These are phyloP conservation scores for Choanephora cucurbitarum DNA, from an alignment of 371 early-diverging fungal genomes.

Conservation along the genomic window DNA sequence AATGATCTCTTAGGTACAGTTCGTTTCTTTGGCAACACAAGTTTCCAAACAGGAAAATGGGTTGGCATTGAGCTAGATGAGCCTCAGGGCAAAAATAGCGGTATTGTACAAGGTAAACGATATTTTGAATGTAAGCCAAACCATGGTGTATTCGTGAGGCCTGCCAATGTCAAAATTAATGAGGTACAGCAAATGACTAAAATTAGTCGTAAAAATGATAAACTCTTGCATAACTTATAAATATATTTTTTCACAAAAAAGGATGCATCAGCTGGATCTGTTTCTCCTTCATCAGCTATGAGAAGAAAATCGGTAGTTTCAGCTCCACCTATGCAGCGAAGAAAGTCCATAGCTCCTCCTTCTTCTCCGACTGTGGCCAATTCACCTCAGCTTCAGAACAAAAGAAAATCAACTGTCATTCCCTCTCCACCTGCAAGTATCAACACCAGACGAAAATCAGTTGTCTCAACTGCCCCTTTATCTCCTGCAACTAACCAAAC, in stretches of 20 bases:
- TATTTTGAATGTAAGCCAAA: constrained; percentile 74
- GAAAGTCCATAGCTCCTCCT: constrained; percentile 18
- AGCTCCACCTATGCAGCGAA: neutral
- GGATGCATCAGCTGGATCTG: constrained; percentile 1
- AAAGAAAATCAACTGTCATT: constrained; percentile 20
- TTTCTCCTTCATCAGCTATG: neutral
- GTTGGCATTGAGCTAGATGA: constrained; percentile 71
- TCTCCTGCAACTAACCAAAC: neutral
- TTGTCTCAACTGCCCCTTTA: constrained; percentile 1
- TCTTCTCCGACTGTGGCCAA: constrained; percentile 17
- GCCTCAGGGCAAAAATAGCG: constrained; percentile 72
- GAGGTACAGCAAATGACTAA: neutral
- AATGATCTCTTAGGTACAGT: constrained; percentile 56
- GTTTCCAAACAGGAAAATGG: constrained; percentile 73
- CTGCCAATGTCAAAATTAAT: constrained; percentile 57
- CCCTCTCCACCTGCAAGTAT: constrained; percentile 3
- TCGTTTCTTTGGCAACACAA: constrained; percentile 62
- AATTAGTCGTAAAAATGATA: neutral
- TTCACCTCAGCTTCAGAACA: constrained; percentile 11
- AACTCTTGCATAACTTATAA: neutral
- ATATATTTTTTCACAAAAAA: neutral
- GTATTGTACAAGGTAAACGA: constrained; percentile 66
- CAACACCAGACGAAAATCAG: constrained; percentile 2
- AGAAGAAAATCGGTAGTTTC: neutral
- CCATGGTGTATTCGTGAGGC: constrained; percentile 76